These are phyloP conservation scores for Seminavis robusta DNA, from an alignment of 108 stramenopile genomes.

Conservation along the genomic window DNA sequence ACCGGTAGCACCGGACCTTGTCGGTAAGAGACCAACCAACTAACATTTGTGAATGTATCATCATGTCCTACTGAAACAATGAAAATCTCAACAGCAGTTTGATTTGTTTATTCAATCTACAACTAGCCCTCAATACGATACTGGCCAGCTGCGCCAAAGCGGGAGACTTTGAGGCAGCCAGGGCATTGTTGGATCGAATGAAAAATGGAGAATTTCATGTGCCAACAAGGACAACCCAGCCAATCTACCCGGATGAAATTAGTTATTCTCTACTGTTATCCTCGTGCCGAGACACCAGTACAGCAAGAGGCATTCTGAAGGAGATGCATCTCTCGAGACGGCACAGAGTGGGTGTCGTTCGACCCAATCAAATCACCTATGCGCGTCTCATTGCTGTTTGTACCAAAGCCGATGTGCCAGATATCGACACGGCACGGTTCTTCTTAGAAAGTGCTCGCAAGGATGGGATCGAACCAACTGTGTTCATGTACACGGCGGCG, in stretches of 20 bases:
- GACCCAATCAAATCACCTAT: conserved; percentile 50
- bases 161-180: conserved; percentile 28
- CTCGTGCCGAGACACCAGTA: conserved; percentile 29
- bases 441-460: conserved; percentile 41
- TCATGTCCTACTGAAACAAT: too few relatives aligned
- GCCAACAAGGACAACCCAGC: neutral
- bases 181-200: conserved; percentile 28
- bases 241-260: conserved; percentile 33
- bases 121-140: conserved; percentile 30
- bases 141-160: conserved; percentile 34
- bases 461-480: conserved; percentile 46
- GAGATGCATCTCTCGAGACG: conserved; percentile 69
- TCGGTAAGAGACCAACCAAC: too few relatives aligned
- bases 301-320: conserved; percentile 25
- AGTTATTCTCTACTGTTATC: conserved; percentile 49
- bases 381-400: conserved; percentile 59
- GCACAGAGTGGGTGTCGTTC: conserved; percentile 42
- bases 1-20: conserved; percentile 21
- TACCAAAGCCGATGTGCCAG: conserved; percentile 23
- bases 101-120: too few relatives aligned
- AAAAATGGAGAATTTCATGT: conserved; percentile 27
- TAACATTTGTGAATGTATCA: too few relatives aligned
- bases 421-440: conserved; percentile 30
- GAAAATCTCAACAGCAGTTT: too few relatives aligned
- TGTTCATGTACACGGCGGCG: conserved; percentile 67